These are phyloP conservation scores for Acanthamoeba triangularis DNA, from an alignment of 208 protist genomes.

Conservation along the genomic window DNA sequence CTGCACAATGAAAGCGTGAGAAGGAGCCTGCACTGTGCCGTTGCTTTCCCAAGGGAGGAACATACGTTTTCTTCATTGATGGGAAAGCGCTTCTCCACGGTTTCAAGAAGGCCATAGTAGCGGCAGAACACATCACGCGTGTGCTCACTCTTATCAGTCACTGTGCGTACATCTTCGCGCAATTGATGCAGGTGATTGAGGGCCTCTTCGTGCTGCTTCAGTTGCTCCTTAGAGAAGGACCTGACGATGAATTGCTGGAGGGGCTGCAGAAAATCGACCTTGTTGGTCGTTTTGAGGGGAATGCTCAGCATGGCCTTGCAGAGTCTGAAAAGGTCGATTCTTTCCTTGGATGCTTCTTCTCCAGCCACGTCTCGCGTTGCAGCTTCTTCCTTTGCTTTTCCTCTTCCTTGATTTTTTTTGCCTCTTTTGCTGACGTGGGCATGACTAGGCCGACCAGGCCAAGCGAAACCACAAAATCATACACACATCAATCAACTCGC, in stretches of 20 bases:
- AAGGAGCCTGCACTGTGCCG: too few relatives aligned
- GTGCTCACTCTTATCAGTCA: conserved; percentile 48
- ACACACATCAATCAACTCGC: background rate
- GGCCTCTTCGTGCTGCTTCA: conserved; percentile 39
- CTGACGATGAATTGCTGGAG: conserved; percentile 15
- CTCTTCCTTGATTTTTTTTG: background rate
- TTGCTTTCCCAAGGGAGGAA: background rate
- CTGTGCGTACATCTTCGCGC: conserved; percentile 29
- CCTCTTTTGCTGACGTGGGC: background rate
- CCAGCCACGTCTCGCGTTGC: too few relatives aligned
- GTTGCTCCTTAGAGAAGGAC: conserved; percentile 36
- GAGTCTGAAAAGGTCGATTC: too few relatives aligned
- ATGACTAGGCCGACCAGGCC: too few relatives aligned
- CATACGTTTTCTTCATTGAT: conserved; percentile 36
- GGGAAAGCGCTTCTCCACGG: conserved; percentile 42
- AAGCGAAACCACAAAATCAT: background rate
- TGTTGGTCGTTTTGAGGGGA: conserved; percentile 32
- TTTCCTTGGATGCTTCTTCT: background rate
- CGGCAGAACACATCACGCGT: conserved; percentile 11
- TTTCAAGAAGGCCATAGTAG: conserved; percentile 34
- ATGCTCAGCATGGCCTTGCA: conserved; percentile 13
- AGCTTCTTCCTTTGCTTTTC: conserved; percentile 43
- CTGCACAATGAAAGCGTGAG: background rate
- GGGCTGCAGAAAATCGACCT: conserved; percentile 33
- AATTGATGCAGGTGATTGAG: conserved; percentile 32